These are phyloP conservation scores for Trichophyton rubrum DNA, from an alignment of 2,329 filamentous ascomycete species.

Conservation along the genomic window DNA sequence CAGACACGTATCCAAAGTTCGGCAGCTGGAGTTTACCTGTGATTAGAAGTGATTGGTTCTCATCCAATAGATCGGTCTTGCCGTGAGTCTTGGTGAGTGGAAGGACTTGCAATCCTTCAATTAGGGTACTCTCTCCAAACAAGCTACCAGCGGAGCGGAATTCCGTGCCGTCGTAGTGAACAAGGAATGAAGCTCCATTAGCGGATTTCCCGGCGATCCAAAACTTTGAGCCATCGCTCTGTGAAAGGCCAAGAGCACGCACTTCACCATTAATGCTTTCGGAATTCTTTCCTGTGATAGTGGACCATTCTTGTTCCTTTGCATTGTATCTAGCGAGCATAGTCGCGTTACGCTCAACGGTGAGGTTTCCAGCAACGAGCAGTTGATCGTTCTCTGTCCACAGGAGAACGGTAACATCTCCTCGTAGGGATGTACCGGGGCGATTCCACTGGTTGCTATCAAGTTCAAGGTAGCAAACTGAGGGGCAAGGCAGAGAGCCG, in stretches of 20 bases:
- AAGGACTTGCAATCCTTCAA: slow-evolving; percentile 74
- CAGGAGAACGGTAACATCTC: slow-evolving; percentile 57
- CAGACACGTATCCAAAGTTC: slow-evolving; percentile 67
- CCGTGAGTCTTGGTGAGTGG: slow-evolving; percentile 56
- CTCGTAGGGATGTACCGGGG: slow-evolving; percentile 59
- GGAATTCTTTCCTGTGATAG: slow-evolving; percentile 44
- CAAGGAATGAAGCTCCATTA: slow-evolving; percentile 61
- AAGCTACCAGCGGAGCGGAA: slow-evolving; percentile 55
- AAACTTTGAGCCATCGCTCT: slow-evolving; percentile 55
- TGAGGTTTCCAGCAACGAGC: slow-evolving; percentile 66
- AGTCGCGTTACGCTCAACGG: slow-evolving; percentile 50
- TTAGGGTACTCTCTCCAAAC: slow-evolving; percentile 53
- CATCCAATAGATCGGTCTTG: slow-evolving; percentile 49
- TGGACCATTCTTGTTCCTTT: slow-evolving; percentile 53
- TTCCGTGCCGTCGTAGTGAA: slow-evolving; percentile 63
- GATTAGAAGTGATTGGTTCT: slow-evolving; percentile 62
- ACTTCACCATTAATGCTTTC: slow-evolving; percentile 62
- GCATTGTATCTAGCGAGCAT: slow-evolving; percentile 63
- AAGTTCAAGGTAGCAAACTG: slow-evolving; percentile 68
- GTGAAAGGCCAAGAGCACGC: slow-evolving; percentile 61
- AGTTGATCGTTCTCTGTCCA: slow-evolving; percentile 65
- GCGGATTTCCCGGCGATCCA: slow-evolving; percentile 67
- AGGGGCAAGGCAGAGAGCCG: slow-evolving; percentile 68
- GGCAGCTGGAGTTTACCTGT: slow-evolving; percentile 71
- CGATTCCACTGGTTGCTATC: slow-evolving; percentile 63